Percentiles rank a stretch among this genome's conserved stretches.
Conservation (phyloP, 2,329 filamentous ascomycete genomes). For the Ascochyta lentis region DNA sequence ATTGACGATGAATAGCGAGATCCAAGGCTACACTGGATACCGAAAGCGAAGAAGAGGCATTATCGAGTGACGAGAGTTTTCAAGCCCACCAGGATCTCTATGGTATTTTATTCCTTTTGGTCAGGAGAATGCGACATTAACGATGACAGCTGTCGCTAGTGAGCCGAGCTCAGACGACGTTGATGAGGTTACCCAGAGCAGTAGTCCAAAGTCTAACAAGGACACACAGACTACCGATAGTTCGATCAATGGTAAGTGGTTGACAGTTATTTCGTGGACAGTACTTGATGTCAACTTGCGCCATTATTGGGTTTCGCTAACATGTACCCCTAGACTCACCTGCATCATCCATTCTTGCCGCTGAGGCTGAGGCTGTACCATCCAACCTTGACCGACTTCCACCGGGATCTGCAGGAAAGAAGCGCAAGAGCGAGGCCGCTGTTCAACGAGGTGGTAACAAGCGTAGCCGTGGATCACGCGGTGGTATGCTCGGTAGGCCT, state of each 20-base stretch:
- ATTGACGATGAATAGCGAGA: slow-evolving; percentile 4
- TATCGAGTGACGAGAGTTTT: not conserved
- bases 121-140: not conserved
- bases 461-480: slow-evolving; percentile 20
- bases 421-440: slow-evolving; percentile 27
- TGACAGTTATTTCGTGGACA: not conserved
- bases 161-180: not conserved
- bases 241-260: not conserved
- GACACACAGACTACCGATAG: not conserved
- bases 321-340: not conserved
- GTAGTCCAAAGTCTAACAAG: not conserved
- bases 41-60: not conserved
- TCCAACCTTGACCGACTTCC: slow-evolving; percentile 33
- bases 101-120: not conserved
- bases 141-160: not conserved
- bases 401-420: slow-evolving; percentile 16
- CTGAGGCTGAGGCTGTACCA: slow-evolving; percentile 25
- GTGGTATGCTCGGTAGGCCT: slow-evolving; percentile 24
- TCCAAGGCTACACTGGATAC: not conserved
- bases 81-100: not conserved
- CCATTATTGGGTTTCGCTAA: not conserved
- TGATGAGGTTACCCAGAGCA: not conserved
- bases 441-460: slow-evolving; percentile 15
- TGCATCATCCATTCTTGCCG: slow-evolving; percentile 22
- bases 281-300: not conserved